These are phyloP conservation scores for Fraxinus latifolia DNA, from an alignment of 305 asterid species.

Conservation along the genomic window DNA sequence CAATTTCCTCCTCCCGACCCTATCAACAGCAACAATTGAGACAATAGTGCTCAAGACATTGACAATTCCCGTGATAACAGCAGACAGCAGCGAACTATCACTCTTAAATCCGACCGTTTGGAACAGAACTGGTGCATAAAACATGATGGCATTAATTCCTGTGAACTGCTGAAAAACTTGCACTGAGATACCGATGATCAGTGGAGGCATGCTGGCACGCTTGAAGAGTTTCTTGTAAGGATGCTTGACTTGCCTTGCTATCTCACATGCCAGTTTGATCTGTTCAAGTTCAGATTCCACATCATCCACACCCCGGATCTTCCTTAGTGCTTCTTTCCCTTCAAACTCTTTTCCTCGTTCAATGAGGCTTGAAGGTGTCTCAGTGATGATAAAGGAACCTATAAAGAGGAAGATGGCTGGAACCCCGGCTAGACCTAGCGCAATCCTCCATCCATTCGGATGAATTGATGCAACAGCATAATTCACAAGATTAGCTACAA, in stretches of 20 bases:
- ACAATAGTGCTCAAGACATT: conserved; percentile 35
- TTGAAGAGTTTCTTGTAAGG: conserved; percentile 42
- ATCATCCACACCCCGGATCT: conserved; percentile 45
- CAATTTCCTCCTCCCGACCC: conserved; percentile 34
- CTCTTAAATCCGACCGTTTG: conserved; percentile 39
- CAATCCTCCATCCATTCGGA: conserved; percentile 59
- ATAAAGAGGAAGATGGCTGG: conserved; percentile 39
- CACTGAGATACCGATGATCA: conserved; percentile 21
- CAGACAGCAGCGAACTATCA: conserved; percentile 34
- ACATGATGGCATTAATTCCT: conserved; percentile 63
- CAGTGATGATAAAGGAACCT: conserved; percentile 53
- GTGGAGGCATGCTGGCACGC: conserved; percentile 38
- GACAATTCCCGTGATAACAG: conserved; percentile 33
- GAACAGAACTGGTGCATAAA: conserved; percentile 42
- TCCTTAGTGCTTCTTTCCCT: conserved; percentile 36
- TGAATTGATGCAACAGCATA: conserved; percentile 36
- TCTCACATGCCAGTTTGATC: conserved; percentile 36
- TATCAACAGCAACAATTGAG: conserved; percentile 33
- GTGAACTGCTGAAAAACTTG: conserved; percentile 54
- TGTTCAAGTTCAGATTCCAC: conserved; percentile 45
- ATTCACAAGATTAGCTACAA: conserved; percentile 55
- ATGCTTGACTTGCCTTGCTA: conserved; percentile 31
- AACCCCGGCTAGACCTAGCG: conserved; percentile 48
- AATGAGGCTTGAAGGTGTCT: conserved; percentile 59
- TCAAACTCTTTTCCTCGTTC: conserved; percentile 39